A percentile compares a stretch with the other conserved stretches of the same genome.
Evolutionary conservation across 176 grass and related monocot species (phyloP).

Genomic region (Carex pumila): DNA sequence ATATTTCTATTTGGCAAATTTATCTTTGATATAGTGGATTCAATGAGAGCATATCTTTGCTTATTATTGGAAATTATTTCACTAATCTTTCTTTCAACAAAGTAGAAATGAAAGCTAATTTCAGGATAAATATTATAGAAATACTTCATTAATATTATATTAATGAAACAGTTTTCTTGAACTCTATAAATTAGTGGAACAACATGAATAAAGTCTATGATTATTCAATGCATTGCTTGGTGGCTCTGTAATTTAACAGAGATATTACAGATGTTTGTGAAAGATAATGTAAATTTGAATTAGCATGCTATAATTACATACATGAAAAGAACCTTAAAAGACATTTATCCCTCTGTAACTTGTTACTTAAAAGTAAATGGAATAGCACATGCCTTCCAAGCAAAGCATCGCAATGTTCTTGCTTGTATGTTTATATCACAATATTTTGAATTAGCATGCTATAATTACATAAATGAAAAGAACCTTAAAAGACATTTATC

Average conservation of each 20-base stretch:
- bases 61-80: neutral
- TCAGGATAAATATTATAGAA: neutral
- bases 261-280: neutral
- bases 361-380: neutral
- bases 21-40: neutral
- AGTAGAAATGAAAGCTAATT: neutral
- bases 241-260: neutral
- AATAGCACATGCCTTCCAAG: neutral
- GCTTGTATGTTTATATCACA: neutral
- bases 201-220: neutral
- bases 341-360: neutral
- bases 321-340: neutral
- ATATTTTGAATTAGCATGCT: neutral
- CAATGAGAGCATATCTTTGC: neutral
- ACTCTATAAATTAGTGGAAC: neutral
- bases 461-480: neutral
- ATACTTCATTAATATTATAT: neutral
- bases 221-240: neutral
- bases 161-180: neutral
- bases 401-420: neutral
- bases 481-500: neutral
- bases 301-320: neutral
- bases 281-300: neutral
- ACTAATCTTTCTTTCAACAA: neutral
- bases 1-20: neutral